A percentile compares a stretch with the other conserved stretches of the same genome.
Evolutionary conservation across 2,329 filamentous ascomycete species (phyloP).

Genomic region (Aureobasidium namibiae): DNA sequence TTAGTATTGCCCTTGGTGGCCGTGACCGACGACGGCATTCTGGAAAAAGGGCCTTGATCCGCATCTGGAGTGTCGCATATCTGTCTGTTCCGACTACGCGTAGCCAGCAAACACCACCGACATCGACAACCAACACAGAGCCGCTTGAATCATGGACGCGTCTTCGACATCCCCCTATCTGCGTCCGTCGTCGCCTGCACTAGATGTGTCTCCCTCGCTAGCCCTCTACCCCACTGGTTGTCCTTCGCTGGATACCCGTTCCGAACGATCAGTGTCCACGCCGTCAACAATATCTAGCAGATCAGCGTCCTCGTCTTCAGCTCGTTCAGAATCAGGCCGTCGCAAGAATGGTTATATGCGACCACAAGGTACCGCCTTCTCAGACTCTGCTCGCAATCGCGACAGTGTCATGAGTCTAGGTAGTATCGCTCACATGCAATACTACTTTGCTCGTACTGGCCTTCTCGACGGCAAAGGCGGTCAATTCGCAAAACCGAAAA

Average conservation of each 20-base stretch:
- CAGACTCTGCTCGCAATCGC: slow-evolving; percentile 77
- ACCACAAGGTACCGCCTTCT: slow-evolving; percentile 80
- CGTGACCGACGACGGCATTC: slow-evolving; percentile 1
- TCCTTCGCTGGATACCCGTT: slow-evolving; percentile 55
- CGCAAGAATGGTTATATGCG: slow-evolving; percentile 76
- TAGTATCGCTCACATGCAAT: slow-evolving; percentile 94
- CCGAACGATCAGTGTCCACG: slow-evolving; percentile 45
- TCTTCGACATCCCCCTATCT: slow-evolving; percentile 18
- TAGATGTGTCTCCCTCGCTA: slow-evolving; percentile 53
- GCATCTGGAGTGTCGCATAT: neutral
- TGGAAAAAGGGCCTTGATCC: neutral
- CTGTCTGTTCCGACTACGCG: neutral
- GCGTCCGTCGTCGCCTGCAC: slow-evolving; percentile 55
- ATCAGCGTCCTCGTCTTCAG: slow-evolving; percentile 44
- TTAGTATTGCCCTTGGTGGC: slow-evolving; percentile 7
- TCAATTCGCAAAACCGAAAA: slow-evolving; percentile 67
- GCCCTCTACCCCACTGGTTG: slow-evolving; percentile 48
- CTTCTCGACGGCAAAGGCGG: slow-evolving; percentile 88
- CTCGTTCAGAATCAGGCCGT: slow-evolving; percentile 43
- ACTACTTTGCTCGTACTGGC: slow-evolving; percentile 94
- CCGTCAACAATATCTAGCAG: slow-evolving; percentile 33
- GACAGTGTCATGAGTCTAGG: slow-evolving; percentile 95
- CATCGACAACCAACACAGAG: neutral
- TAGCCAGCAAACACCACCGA: slow-evolving; percentile 1
- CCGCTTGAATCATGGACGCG: neutral